Percentiles rank a stretch among this genome's conserved stretches.
phyloP scores from a whole-genome alignment of 345 rosid species.

The Physaria fendleri region DNA sequence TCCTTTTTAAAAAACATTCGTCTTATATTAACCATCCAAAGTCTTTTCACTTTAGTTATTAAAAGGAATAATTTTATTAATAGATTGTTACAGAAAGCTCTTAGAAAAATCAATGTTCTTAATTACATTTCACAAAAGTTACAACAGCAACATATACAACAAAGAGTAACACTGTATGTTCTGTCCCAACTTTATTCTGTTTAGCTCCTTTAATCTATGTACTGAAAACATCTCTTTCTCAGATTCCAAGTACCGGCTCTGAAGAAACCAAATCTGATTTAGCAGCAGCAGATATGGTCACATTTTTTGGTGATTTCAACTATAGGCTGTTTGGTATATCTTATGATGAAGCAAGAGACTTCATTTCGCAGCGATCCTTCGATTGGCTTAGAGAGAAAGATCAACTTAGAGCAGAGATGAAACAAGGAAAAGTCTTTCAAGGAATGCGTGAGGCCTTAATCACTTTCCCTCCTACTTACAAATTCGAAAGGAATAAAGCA shows the following conservation, averaged over 20 bases:
- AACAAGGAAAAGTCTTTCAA: slow-evolving; percentile 83
- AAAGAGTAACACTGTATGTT: slow-evolving; percentile 61
- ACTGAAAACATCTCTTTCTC: slow-evolving; percentile 20
- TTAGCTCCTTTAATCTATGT: slow-evolving; percentile 7
- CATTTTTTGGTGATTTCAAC: slow-evolving; percentile 88
- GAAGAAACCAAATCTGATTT: slow-evolving; percentile 74
- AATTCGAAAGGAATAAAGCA: slow-evolving; percentile 64
- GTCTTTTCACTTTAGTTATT: too few species aligned
- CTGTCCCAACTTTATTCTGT: not conserved
- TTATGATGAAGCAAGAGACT: slow-evolving; percentile 96
- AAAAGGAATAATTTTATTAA: too few species aligned
- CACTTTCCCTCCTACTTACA: slow-evolving; percentile 93
- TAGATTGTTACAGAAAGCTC: too few species aligned
- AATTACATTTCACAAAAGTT: too few species aligned
- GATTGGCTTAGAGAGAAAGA: slow-evolving; percentile 98
- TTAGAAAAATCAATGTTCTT: too few species aligned
- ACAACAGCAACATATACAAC: slow-evolving; percentile 53
- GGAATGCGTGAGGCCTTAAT: slow-evolving; percentile 96
- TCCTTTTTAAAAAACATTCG: too few species aligned
- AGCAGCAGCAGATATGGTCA: slow-evolving; percentile 88
- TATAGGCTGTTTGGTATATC: slow-evolving; percentile 90
- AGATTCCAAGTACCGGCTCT: slow-evolving; percentile 24
- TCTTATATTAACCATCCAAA: too few species aligned
- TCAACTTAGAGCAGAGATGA: slow-evolving; percentile 93
- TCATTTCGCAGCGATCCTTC: slow-evolving; percentile 87